Percentiles rank a stretch among this genome's conserved stretches.
Evolutionary conservation across 192 early-diverging fungal genomes (phyloP).

Genomic region (Dimargaris cristalligena): DNA sequence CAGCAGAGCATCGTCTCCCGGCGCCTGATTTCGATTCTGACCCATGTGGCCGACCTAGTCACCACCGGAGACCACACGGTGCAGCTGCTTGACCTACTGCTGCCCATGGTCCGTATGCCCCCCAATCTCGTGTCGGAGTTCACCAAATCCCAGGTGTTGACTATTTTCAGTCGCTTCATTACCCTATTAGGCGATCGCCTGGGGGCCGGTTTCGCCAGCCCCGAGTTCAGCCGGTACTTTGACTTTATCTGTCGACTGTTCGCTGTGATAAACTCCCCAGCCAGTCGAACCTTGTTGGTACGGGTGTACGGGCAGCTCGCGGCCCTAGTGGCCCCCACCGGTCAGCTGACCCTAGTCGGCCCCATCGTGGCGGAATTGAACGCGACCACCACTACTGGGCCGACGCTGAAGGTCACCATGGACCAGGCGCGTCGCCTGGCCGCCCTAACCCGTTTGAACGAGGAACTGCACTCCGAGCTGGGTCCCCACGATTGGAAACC

Average conservation of each 20-base stretch:
- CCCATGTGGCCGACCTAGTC: conserved; percentile 57
- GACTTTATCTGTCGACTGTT: conserved; percentile 51
- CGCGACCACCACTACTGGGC: too few species aligned
- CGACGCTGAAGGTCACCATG: too few species aligned
- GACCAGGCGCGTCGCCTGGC: not conserved
- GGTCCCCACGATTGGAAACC: conserved; percentile 69
- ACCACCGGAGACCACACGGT: conserved; percentile 43
- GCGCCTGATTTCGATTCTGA: conserved; percentile 66
- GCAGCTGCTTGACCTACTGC: conserved; percentile 55
- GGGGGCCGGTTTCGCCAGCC: conserved; percentile 17
- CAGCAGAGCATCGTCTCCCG: conserved; percentile 18
- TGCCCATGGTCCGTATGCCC: conserved; percentile 65
- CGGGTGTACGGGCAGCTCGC: conserved; percentile 47
- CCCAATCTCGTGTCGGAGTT: conserved; percentile 51
- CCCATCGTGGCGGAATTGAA: conserved; percentile 46
- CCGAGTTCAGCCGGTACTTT: conserved; percentile 43
- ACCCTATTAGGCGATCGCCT: conserved; percentile 34
- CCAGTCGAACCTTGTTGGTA: conserved; percentile 43
- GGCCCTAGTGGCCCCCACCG: not conserved
- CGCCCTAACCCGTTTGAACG: conserved; percentile 19
- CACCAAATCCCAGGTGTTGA: conserved; percentile 69
- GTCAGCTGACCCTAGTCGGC: conserved; percentile 14
- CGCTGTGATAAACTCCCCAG: conserved; percentile 38
- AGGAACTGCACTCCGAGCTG: conserved; percentile 46
- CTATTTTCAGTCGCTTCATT: conserved; percentile 62